These are phyloP conservation scores for Arbutus unedo DNA, from an alignment of 148 eudicot genomes.

Conservation along the genomic window DNA sequence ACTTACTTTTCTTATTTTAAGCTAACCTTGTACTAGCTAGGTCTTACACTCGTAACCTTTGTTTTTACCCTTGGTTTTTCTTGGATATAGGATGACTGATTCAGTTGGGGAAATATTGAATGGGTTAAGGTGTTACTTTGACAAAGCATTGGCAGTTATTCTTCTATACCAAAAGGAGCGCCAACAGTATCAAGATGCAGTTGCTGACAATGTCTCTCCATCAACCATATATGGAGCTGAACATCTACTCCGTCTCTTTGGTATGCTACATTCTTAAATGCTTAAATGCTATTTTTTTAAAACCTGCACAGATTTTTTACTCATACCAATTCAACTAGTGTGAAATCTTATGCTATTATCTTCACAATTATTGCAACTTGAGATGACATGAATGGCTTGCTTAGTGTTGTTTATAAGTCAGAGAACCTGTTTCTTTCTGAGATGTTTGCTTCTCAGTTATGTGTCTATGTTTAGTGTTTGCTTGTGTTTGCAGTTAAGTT, in stretches of 20 bases:
- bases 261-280: conserved; percentile 39
- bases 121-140: conserved; percentile 82
- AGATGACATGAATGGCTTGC: conserved; percentile 5
- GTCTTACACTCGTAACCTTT: background rate
- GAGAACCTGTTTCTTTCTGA: background rate
- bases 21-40: background rate
- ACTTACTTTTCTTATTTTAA: background rate
- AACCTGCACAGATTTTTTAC: background rate
- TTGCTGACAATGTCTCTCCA: conserved; percentile 70
- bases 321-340: background rate
- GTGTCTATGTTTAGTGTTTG: background rate
- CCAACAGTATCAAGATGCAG: conserved; percentile 68
- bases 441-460: conserved; percentile 9
- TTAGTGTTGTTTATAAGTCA: conserved; percentile 4
- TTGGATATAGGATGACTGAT: conserved; percentile 58
- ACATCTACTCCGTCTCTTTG: conserved; percentile 95
- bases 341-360: background rate
- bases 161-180: conserved; percentile 93
- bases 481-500: conserved; percentile 63
- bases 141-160: conserved; percentile 79
- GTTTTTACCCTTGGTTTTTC: background rate
- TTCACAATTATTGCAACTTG: background rate
- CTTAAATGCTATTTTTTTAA: background rate
- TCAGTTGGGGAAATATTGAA: conserved; percentile 75
- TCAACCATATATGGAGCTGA: conserved; percentile 93